Evolutionary conservation across 108 stramenopile genomes (phyloP), one percentile per base, ranked within the genome.

Genomic region (Cyclostephanos tholiformis): DNA sequence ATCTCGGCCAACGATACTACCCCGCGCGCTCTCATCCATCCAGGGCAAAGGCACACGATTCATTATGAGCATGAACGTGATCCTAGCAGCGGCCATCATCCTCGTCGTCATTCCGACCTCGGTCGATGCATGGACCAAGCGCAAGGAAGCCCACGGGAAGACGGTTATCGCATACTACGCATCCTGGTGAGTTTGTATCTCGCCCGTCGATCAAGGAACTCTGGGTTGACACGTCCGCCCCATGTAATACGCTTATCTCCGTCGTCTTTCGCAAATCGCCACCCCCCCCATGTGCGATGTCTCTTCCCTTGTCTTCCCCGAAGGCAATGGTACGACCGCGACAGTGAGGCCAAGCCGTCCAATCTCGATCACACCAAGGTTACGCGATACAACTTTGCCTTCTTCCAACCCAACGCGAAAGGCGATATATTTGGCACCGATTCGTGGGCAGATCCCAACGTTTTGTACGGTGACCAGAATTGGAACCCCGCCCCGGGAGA

Each of bases 251-350:
- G 27, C 22, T 26, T 12, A 25, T n/a, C n/a, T 26, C 13, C 20
- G 3, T 29, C 27, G 6, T 29, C 22, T n/a, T 57, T 29, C 27
- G 3, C 23, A 22, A 9, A 1, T 25, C 27, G 26, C 27, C 7
- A 41, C 63, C 23, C 32, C n/a, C n/a, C n/a, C n/a, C n/a, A n/a
- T n/a, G 38, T 63, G 43, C n/a, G 36, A 36, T 36, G 12, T 41
- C 9, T 41, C 41, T 41, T n/a, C 29, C 17, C 29, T 29, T 20
- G 27, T 57, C 26, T 29, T 6, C 26, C n/a, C n/a, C n/a, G 52
- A 29, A 59, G 81, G 81, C 82, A 82, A 57, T 74, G 60, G 43
- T 83, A 83, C 72, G 82, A 83, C 22, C 65, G 82, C 29, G 35
- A 57, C 35, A 10, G 29, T 4, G 53, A 65, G 39, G 78, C 82